A percentile compares a stretch with the other conserved stretches of the same genome.
Conservation (phyloP, 176 grass and related monocot genomes). For the Oryza glaberrima region DNA sequence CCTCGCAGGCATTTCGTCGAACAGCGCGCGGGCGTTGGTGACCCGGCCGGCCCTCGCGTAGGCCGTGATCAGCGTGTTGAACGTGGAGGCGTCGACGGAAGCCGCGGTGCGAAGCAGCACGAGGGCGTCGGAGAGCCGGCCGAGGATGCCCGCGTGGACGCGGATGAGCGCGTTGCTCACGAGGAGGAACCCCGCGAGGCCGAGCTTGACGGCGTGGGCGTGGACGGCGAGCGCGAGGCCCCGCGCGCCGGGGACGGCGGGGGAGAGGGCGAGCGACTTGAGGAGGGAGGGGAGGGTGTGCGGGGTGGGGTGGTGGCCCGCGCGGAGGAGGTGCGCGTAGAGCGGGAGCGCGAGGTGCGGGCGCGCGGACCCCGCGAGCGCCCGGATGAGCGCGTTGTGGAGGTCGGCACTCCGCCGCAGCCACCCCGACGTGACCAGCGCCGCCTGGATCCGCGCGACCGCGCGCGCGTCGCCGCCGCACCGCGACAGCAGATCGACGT, state of each 20-base stretch:
- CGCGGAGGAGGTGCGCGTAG: conserved; percentile 51
- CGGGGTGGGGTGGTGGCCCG: conserved; percentile 42
- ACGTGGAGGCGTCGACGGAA: conserved; percentile 35
- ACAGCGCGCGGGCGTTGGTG: conserved; percentile 21
- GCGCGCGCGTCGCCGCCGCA: conserved; percentile 31
- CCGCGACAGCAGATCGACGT: conserved; percentile 42
- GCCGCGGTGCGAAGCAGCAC: conserved; percentile 41
- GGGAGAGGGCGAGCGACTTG: conserved; percentile 35
- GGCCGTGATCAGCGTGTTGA: conserved; percentile 59
- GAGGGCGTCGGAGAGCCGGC: conserved; percentile 31
- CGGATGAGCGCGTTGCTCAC: conserved; percentile 63
- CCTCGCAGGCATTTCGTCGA: conserved; percentile 60
- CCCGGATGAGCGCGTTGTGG: conserved; percentile 55
- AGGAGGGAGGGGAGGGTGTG: conserved; percentile 55
- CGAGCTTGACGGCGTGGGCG: conserved; percentile 54
- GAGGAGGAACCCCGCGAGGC: conserved; percentile 46
- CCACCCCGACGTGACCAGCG: conserved; percentile 37
- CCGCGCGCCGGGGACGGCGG: not conserved
- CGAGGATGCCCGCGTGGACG: conserved; percentile 43
- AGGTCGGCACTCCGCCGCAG: conserved; percentile 38
- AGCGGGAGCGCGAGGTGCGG: conserved; percentile 42
- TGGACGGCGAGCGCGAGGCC: conserved; percentile 46
- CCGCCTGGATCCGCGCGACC: conserved; percentile 44
- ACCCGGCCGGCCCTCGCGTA: conserved; percentile 23
- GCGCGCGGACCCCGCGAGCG: conserved; percentile 31